Evolutionary conservation across 179 eudicot genomes (phyloP), one percentile per base, ranked within the genome.

Genomic region (Nepenthes alata): DNA sequence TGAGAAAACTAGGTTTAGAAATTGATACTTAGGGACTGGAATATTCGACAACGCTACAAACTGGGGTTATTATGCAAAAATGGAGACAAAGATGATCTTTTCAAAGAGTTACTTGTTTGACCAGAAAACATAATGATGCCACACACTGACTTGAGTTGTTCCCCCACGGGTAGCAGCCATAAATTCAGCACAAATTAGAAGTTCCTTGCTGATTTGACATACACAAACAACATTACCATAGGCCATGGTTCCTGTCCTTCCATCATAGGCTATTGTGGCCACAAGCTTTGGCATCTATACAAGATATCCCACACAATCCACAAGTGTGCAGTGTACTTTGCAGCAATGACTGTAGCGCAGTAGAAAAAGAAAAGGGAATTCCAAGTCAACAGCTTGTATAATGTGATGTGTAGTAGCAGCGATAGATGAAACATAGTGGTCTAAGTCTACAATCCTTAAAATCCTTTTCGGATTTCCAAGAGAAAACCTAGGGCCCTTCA

Each of bases 131-230:
- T 3, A 39, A 39, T 7, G 4, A 39, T 4, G 45, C 4, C 45
- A 39, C 45, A 34, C 48, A 70, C 47, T 66, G 78, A 90, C 97
- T 86, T 87, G 95, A 69, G 97, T 89, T 60, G 95, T 85, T 56
- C 97, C 97, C 6, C 68, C 95, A 78, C 97, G 87, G 41, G 97
- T 90, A 8, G 97, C 97, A 54, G 97, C 97, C 97, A 90, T 87
- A 63, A 95, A 95, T 83, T 90, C 97, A 39, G 97, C 97, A 75
- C 97, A 90, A n/a, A 83, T 83, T 63, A 95, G 85, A 77, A 95
- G 87, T 53, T 88, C 97, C 47, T 95, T 95, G 77, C 85, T 89
- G 72, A 87, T 95, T 81, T 90, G 97, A 56, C 87, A 66, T 39
- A 90, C 95, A 65, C 97, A 89, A 71, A 90, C 70, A 13, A 68